A percentile compares a stretch with the other conserved stretches of the same genome.
These are phyloP conservation scores for Wickerhamomyces silvicola DNA, from an alignment of 805 yeast species.

Conservation along the genomic window DNA sequence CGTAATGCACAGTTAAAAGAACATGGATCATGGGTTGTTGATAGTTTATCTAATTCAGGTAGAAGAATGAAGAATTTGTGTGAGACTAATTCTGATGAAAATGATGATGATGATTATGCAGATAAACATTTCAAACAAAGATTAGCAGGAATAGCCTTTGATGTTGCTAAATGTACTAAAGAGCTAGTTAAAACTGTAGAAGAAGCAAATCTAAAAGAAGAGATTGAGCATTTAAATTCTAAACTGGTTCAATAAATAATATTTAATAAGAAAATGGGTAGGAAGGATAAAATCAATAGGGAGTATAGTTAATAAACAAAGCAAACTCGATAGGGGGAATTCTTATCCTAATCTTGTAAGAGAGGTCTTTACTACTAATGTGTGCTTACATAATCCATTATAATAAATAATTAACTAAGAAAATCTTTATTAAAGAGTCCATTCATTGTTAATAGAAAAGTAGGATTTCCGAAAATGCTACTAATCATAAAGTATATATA, in stretches of 20 bases:
- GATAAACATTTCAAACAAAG: constrained; percentile 88
- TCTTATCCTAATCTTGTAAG: too few relatives aligned
- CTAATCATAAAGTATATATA: too few relatives aligned
- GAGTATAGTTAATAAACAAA: too few relatives aligned
- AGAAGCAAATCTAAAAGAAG: constrained; percentile 85
- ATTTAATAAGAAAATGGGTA: too few relatives aligned
- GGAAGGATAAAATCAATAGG: too few relatives aligned
- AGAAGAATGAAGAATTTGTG: constrained; percentile 76
- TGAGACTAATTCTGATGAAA: constrained; percentile 26
- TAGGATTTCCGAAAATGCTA: too few relatives aligned
- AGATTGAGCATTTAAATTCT: constrained; percentile 74
- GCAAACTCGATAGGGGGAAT: too few relatives aligned
- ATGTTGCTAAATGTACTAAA: constrained; percentile 92
- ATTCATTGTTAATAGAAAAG: too few relatives aligned
- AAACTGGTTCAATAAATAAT: constrained; percentile 25
- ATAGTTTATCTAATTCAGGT: constrained; percentile 77
- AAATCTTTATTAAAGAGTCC: too few relatives aligned
- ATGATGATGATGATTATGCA: constrained; percentile 58
- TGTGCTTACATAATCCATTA: too few relatives aligned
- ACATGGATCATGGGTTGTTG: constrained; percentile 88
- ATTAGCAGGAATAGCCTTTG: constrained; percentile 92
- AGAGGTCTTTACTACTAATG: too few relatives aligned
- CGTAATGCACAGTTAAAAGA: constrained; percentile 79
- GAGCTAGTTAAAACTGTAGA: constrained; percentile 94
- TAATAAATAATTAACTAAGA: too few relatives aligned